Conservation (phyloP, 169 alveolate genomes). For the Perkinsus chesapeaki region DNA sequence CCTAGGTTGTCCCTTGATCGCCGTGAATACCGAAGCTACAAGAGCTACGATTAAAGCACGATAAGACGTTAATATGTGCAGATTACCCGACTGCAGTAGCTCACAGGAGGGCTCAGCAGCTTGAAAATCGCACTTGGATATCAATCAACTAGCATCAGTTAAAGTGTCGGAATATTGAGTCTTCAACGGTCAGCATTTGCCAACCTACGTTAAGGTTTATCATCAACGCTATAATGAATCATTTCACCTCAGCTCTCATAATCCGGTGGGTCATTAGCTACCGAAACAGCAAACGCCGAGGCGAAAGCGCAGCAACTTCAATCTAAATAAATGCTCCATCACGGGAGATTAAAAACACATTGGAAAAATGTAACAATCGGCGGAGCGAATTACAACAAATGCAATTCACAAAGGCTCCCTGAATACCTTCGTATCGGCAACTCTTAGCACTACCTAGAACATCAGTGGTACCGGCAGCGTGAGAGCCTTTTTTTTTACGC, state of each 20-base stretch:
- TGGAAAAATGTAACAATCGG: not conserved
- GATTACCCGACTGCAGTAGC: slow-evolving; percentile 4
- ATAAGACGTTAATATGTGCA: not conserved
- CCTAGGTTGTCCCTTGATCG: slow-evolving; percentile 1
- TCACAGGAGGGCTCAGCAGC: not conserved
- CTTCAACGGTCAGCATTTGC: not conserved
- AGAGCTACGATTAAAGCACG: not conserved
- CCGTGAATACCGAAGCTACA: not conserved
- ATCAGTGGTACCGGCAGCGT: not conserved
- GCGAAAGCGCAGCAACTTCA: not conserved
- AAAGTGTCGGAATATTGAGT: not conserved
- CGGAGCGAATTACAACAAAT: not conserved
- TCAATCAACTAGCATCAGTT: not conserved
- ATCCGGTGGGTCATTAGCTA: not conserved
- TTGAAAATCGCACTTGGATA: not conserved
- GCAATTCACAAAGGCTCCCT: not conserved
- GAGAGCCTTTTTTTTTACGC: no score
- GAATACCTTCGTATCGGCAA: not conserved
- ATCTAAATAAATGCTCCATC: not conserved
- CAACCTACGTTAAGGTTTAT: not conserved
- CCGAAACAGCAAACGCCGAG: not conserved
- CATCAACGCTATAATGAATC: not conserved
- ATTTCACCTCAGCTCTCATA: slow-evolving; percentile 3
- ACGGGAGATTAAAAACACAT: not conserved
- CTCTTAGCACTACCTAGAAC: slow-evolving; percentile 4